Base-by-base conservation (phyloP, 2,329 filamentous ascomycete genomes). In the Fusarium duplospermum region DNA sequence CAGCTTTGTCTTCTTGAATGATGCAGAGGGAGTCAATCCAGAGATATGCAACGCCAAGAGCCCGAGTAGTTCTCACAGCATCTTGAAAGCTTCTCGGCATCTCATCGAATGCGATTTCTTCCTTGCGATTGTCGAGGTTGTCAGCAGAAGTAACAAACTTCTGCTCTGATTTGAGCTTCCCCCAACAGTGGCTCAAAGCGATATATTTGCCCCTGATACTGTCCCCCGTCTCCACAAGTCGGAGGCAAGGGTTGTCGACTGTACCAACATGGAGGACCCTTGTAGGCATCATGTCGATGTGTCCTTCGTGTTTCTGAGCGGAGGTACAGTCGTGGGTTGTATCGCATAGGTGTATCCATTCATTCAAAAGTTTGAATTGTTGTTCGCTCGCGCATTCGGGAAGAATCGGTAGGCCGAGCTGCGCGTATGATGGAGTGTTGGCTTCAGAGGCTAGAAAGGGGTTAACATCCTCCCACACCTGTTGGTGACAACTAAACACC, bases 111-210 rank as follows among this genome's bases (percentile, higher is more conserved):
- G 8, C 14, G 3, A 52, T 52, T 6, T 13, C 27, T 6, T 18
- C 0, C 24, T 52, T 52, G 9, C 24, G 47, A 52, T 11, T 6
- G 8, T 52, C 47, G 4, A 52, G 4, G 4, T 52, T 52, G 9
- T 2, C 4, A 20, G 47, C 27, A n/a, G 47, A 52, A 2, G 47
- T 52, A 4, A 16, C 3, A 11, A 52, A 52, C 4, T 6, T 52
- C 16, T 52, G 5, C 0, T 13, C 16, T 4, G 31, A 3, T 11
- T 6, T 0, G 3, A 29, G 22, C 1, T 27, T 18, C 2, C 47
- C 47, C 47, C 27, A 52, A 6, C 27, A 52, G 18, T 52, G 47
- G 10, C 47, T 52, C 16, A 52, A 14, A 3, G 47, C 47, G 4
- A 31, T 6, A 29, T 27, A 52, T 9, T n/a, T n/a, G 47, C 4